Evolutionary conservation across 768 basidiomycete species (phyloP).

Genomic region (Megacollybia marginata): DNA sequence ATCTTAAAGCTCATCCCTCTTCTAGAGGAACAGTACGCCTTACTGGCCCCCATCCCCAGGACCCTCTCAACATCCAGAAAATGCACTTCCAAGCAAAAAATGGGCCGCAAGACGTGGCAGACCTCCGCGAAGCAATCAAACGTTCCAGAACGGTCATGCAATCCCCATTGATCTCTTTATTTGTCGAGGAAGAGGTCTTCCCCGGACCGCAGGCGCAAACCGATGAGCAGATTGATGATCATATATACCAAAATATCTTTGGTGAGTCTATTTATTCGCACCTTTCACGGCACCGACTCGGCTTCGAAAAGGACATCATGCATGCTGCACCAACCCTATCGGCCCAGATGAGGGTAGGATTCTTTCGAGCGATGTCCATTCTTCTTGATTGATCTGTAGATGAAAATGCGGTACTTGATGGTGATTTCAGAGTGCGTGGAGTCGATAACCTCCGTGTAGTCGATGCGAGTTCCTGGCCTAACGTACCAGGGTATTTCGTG

Average conservation of each 20-base stretch:
- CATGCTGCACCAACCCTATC: constrained; percentile 24
- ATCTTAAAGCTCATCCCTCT: constrained; percentile 21
- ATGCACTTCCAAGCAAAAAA: constrained; percentile 18
- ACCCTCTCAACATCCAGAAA: constrained; percentile 21
- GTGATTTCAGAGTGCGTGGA: constrained; percentile 22
- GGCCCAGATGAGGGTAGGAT: constrained; percentile 17
- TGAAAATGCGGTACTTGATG: constrained; percentile 20
- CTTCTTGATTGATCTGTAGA: constrained; percentile 9
- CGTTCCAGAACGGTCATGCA: constrained; percentile 14
- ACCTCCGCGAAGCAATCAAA: constrained; percentile 18
- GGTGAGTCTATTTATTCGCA: constrained; percentile 6
- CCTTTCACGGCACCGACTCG: neutral
- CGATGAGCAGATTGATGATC: constrained; percentile 17
- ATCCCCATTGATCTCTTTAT: constrained; percentile 6
- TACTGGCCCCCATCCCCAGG: constrained; percentile 23
- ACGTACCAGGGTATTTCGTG: constrained; percentile 24
- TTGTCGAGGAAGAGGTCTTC: constrained; percentile 11
- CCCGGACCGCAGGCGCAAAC: constrained; percentile 13
- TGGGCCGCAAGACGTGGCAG: constrained; percentile 17
- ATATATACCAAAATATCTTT: constrained; percentile 17
- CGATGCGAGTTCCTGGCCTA: constrained; percentile 22
- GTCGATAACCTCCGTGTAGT: constrained; percentile 22
- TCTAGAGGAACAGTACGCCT: constrained; percentile 22
- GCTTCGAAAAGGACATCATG: constrained; percentile 18
- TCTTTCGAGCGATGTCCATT: neutral